Evolutionary conservation across 768 basidiomycete species (phyloP), one percentile per base, ranked within the genome.

Genomic region (Sporobolomyces phaffii): DNA sequence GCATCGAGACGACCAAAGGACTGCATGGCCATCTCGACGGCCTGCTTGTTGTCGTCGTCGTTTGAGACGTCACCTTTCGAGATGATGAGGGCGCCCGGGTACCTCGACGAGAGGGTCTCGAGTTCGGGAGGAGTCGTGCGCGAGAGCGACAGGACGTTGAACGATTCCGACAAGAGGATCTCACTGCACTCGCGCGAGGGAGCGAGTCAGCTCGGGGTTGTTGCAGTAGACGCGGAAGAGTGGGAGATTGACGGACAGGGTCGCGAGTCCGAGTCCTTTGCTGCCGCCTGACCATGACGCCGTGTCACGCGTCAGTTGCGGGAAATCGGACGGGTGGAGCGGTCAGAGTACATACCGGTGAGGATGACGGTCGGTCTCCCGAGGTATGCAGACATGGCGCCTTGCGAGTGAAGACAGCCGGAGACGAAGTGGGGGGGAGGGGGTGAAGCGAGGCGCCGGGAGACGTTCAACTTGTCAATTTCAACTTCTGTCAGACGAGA

Each of bases 231-330:
- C 13, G 14, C 1, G 22, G 7, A 31, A 26, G 26, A 17, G 34
- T 6, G 29, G 14, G n/a, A 31, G 18, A 28, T 93, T 82, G 59
- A 84, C 79, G n/a, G 74, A 81, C 36, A 87, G 83, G 69, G 89
- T 83, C 22, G 90, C 88, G 54, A 94, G 84, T 2, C 93, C 92
- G 67, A 96, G 86, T 6, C 86, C 86, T 73, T 82, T 81, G 61
- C 89, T 92, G 24, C 89, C 91, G 60, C 93, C 92, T 63, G 91
- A 89, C 70, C 33, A 13, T 10, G 28, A 26, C 28, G 43, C 22
- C 3, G 40, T 34, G 8, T 20, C 38, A n/a, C 28, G 31, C 17
- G 36, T 14, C 36, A 20, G 15, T 20, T 10, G 33, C 26, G n/a
- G 33, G 47, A 20, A 34, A 38, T 28, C 22, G 49, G 28, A 29